These are phyloP conservation scores for Beauveria caledonica DNA, from an alignment of 2,329 filamentous ascomycete genomes.

Conservation along the genomic window DNA sequence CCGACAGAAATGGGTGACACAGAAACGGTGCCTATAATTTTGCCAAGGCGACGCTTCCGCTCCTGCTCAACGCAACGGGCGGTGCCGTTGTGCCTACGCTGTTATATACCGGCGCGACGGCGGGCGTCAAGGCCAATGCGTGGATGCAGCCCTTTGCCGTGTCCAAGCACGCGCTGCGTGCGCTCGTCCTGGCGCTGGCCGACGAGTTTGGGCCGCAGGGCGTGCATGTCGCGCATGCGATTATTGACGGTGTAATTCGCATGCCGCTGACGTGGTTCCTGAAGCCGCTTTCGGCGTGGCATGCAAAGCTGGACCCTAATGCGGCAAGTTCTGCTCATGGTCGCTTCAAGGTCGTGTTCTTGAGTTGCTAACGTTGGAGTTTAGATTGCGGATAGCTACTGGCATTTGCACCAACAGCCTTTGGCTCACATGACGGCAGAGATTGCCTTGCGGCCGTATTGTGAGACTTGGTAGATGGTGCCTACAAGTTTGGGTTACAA, in stretches of 20 bases:
- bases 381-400: constrained; percentile 12
- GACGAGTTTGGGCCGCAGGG: constrained; percentile 11
- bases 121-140: constrained; percentile 10
- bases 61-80: background rate
- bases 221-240: constrained; percentile 10
- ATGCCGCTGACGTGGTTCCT: constrained; percentile 10
- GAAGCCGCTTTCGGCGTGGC: constrained; percentile 10
- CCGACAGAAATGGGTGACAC: background rate
- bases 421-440: background rate
- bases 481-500: too few species aligned
- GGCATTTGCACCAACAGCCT: constrained; percentile 9
- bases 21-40: constrained; percentile 10
- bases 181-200: background rate
- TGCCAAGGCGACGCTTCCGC: constrained; percentile 3
- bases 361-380: background rate
- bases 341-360: background rate
- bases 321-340: background rate
- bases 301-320: constrained; percentile 10
- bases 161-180: constrained; percentile 8
- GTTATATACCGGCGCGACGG: constrained; percentile 10
- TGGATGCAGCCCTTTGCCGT: constrained; percentile 11
- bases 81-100: background rate
- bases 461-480: constrained; percentile 4
- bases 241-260: constrained; percentile 12
- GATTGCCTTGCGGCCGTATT: constrained; percentile 5